phyloP scores from a whole-genome alignment of 2,329 filamentous ascomycete genomes.

The Apiospora aurea region DNA sequence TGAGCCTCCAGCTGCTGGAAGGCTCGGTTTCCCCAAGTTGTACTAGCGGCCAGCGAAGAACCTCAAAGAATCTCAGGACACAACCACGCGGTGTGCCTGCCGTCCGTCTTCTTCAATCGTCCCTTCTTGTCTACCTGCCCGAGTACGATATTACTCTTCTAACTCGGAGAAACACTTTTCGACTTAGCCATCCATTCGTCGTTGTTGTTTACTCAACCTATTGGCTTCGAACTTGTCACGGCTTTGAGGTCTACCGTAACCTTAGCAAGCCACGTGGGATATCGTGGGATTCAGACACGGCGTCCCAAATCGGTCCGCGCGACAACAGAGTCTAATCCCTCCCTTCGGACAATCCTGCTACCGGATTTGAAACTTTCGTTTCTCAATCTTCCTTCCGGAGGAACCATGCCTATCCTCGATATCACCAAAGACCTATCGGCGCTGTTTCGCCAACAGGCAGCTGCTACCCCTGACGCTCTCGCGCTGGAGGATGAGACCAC shows the following conservation, averaged over 20 bases:
- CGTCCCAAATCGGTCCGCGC: not conserved
- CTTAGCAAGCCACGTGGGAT: conserved; percentile 9
- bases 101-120: not conserved
- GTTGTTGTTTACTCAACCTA: not conserved
- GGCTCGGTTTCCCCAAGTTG: not conserved
- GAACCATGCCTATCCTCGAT: conserved; percentile 57
- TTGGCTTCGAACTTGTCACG: not conserved
- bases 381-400: not conserved
- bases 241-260: not conserved
- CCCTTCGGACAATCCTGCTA: not conserved
- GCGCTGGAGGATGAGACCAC: conserved; percentile 75
- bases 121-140: not conserved
- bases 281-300: conserved; percentile 14
- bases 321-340: not conserved
- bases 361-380: not conserved
- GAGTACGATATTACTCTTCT: not conserved
- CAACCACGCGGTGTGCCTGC: not conserved
- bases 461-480: conserved; percentile 70
- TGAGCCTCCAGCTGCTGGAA: conserved; percentile 6
- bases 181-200: not conserved
- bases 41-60: conserved; percentile 17
- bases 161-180: not conserved
- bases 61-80: conserved; percentile 6
- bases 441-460: conserved; percentile 74
- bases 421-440: conserved; percentile 75